These are phyloP conservation scores for Sodiomyces alkalinus DNA, from an alignment of 2,329 filamentous ascomycete species.

Conservation along the genomic window DNA sequence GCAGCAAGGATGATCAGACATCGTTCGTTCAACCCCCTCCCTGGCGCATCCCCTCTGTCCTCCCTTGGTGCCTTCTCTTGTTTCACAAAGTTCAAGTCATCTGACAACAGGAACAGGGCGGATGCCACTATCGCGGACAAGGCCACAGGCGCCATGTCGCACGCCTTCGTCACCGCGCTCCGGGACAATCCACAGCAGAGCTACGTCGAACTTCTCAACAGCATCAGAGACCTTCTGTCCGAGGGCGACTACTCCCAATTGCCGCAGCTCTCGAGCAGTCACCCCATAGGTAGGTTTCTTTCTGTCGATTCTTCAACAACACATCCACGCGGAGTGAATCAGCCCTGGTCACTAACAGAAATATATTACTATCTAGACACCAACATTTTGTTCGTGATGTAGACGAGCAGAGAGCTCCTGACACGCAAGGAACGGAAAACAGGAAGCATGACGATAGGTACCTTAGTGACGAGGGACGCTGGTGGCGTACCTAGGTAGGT, in stretches of 20 bases:
- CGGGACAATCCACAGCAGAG: slow-evolving; percentile 97
- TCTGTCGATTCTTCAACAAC: too few species aligned
- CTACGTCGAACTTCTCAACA: slow-evolving; percentile 93
- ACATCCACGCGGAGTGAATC: too few species aligned
- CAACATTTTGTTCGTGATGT: slow-evolving; percentile 1
- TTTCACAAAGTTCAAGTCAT: neutral
- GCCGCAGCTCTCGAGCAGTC: slow-evolving; percentile 92
- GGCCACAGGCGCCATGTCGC: slow-evolving; percentile 96
- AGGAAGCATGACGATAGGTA: too few species aligned
- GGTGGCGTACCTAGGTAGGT: too few species aligned
- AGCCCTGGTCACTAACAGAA: too few species aligned
- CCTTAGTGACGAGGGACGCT: too few species aligned
- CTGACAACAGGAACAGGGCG: slow-evolving; percentile 39
- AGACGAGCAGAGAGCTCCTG: too few species aligned
- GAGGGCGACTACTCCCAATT: slow-evolving; percentile 81
- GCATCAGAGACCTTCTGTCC: slow-evolving; percentile 86
- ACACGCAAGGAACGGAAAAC: too few species aligned
- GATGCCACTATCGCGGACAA: slow-evolving; percentile 84
- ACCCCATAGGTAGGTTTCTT: slow-evolving; percentile 66
- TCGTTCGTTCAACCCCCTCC: slow-evolving; percentile 44
- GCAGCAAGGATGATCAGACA: slow-evolving; percentile 92
- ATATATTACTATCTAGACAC: neutral
- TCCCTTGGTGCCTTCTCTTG: slow-evolving; percentile 6
- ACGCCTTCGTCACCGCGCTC: slow-evolving; percentile 84
- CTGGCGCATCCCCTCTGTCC: slow-evolving; percentile 9